Base-by-base conservation (phyloP, 2,329 filamentous ascomycete genomes). In the Thelonectria olida region DNA sequence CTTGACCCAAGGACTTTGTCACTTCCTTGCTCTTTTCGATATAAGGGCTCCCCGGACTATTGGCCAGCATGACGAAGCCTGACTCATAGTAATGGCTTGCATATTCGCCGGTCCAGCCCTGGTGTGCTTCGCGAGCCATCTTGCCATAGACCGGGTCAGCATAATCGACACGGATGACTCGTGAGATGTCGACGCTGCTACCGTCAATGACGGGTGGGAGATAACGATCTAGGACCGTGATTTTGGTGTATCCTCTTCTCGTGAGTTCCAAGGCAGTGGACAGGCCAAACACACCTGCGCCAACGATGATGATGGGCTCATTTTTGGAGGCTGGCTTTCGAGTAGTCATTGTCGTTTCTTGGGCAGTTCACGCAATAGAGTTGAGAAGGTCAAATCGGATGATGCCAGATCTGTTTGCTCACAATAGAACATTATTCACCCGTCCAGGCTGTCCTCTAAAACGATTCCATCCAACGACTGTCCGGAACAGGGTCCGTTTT, bases 61-160 rank as follows among this genome's bases (percentile, higher is more conserved):
- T 54, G 0, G 58, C 51, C 1, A 76, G 61, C 72, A 77, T 76
- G 22, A 76, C 64, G 52, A 77, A 76, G 4, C 75, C 74, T 7
- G 66, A 73, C 54, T 71, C 60, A 42, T 75, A 65, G 28, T 74
- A 77, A 49, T 76, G 71, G 17, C 66, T 67, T 7, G 64, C 59
- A 39, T 74, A 76, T 13, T 71, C 66, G 0, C 61, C 57, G 8
- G 23, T 50, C 75, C 75, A 77, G 2, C 66, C 70, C 1, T 63
- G 49, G 10, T 69, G 60, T 3, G 75, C 72, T 50, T 76, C 73
- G 13, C 63, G 63, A 4, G 86, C 89, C 53, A 92, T 84, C 42
- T 78, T 77, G 5, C 86, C 82, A 69, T 92, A 92, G 13, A 85
- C 80, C 0, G 82, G 75, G 65, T 89, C 84, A 12, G 88, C 86